Evolutionary conservation across 2,329 filamentous ascomycete species (phyloP).

Genomic region (Knufia fluminis): DNA sequence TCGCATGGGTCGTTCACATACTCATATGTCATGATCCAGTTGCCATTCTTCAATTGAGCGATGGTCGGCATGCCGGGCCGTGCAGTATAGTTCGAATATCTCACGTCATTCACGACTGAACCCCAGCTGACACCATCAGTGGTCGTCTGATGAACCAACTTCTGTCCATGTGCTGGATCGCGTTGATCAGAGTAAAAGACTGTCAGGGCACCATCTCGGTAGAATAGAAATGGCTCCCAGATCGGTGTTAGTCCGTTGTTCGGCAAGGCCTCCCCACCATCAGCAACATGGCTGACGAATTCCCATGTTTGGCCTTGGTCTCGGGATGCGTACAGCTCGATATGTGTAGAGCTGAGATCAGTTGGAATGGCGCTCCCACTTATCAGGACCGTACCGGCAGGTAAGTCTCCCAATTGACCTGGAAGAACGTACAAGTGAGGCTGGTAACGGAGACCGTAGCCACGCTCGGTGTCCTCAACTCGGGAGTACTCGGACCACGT

Average conservation of each 20-base stretch:
- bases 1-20: conserved; percentile 40
- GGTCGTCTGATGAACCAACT: conserved; percentile 56
- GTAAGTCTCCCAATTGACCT: conserved; percentile 47
- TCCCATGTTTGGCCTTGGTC: conserved; percentile 56
- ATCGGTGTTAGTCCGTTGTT: conserved; percentile 59
- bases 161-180: conserved; percentile 56
- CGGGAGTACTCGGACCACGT: conserved; percentile 56
- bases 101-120: conserved; percentile 51
- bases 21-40: conserved; percentile 59
- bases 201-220: conserved; percentile 51
- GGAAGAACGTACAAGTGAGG: conserved; percentile 59
- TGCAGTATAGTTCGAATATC: conserved; percentile 52
- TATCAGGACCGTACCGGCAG: conserved; percentile 54
- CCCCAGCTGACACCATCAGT: conserved; percentile 53
- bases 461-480: conserved; percentile 55
- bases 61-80: conserved; percentile 62
- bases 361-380: conserved; percentile 47
- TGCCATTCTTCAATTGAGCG: conserved; percentile 47
- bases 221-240: conserved; percentile 62
- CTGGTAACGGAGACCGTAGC: conserved; percentile 59
- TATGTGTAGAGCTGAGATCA: conserved; percentile 53
- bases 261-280: conserved; percentile 52
- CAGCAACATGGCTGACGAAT: conserved; percentile 57
- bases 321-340: conserved; percentile 58
- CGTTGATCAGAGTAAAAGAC: conserved; percentile 65